A percentile compares a stretch with the other conserved stretches of the same genome.
Evolutionary conservation across 345 rosid species (phyloP).

Genomic region (Pistacia integerrima): DNA sequence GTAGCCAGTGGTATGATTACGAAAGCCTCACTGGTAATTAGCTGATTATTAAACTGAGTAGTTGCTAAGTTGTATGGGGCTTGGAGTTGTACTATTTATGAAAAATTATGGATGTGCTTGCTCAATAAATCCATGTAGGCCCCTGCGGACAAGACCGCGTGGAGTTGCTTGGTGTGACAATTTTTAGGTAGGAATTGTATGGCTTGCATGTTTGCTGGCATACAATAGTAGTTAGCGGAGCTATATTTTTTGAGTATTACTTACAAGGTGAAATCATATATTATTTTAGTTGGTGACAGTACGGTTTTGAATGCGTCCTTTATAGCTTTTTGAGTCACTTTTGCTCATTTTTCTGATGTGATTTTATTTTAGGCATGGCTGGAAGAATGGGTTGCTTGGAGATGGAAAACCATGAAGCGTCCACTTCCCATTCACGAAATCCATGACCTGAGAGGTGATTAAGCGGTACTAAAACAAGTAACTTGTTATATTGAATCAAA

Average conservation of each 20-base stretch:
- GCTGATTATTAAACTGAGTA: not conserved
- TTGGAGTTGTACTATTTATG: not conserved
- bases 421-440: conserved; percentile 10
- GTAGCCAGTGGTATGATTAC: not conserved
- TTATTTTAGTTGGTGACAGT: too few relatives aligned
- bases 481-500: not conserved
- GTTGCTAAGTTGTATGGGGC: not conserved
- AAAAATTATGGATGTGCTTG: not conserved
- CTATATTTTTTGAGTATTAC: too few relatives aligned
- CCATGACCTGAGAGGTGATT: not conserved
- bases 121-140: too few relatives aligned
- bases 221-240: not conserved
- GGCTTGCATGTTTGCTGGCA: not conserved
- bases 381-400: conserved; percentile 22
- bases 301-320: not conserved
- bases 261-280: too few relatives aligned
- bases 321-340: not conserved
- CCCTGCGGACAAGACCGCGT: not conserved
- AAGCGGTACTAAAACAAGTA: not conserved
- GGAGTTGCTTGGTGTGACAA: not conserved
- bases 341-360: not conserved
- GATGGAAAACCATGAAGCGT: conserved; percentile 17
- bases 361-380: conserved; percentile 17
- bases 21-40: not conserved
- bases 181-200: not conserved